Evolutionary conservation across 345 rosid species (phyloP).

Genomic region (Linum usitatissimum): DNA sequence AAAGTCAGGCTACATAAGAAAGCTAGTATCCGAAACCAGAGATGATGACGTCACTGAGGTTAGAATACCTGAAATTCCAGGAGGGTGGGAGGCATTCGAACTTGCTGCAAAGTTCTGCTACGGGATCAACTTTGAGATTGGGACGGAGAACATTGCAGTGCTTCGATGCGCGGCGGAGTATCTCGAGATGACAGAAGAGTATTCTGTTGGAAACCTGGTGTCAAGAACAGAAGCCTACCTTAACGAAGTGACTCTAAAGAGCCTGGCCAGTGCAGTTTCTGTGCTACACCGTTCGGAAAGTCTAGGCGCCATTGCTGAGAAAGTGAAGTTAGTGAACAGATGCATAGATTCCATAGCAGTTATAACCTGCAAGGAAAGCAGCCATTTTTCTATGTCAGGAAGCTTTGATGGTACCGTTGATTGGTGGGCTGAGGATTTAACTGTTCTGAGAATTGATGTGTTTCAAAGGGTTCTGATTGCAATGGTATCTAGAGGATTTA

Average conservation of each 20-base stretch:
- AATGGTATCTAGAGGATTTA: slow-evolving; percentile 77
- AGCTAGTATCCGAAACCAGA: slow-evolving; percentile 45
- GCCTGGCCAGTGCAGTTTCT: slow-evolving; percentile 57
- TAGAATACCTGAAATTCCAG: slow-evolving; percentile 49
- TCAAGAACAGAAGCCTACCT: slow-evolving; percentile 68
- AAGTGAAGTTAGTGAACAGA: slow-evolving; percentile 59
- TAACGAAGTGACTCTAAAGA: slow-evolving; percentile 63
- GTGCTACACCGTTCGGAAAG: slow-evolving; percentile 49
- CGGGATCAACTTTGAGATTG: slow-evolving; percentile 80
- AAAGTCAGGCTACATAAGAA: slow-evolving; percentile 66
- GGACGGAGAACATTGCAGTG: slow-evolving; percentile 62
- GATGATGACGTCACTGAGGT: slow-evolving; percentile 49
- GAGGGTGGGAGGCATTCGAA: slow-evolving; percentile 72
- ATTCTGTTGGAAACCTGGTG: slow-evolving; percentile 56
- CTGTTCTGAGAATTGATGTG: slow-evolving; percentile 60
- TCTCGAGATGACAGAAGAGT: slow-evolving; percentile 84
- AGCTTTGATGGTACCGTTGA: slow-evolving; percentile 51
- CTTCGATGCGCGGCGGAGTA: slow-evolving; percentile 77
- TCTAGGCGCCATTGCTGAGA: slow-evolving; percentile 54
- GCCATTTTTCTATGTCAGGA: slow-evolving; percentile 35
- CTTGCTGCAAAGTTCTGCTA: slow-evolving; percentile 86
- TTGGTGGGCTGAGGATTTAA: slow-evolving; percentile 96
- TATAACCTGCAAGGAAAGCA: slow-evolving; percentile 66
- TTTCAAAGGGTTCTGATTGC: slow-evolving; percentile 78
- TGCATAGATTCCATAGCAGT: slow-evolving; percentile 77